Base-by-base conservation (phyloP, 345 rosid species). In the Carallia pectinifolia region DNA sequence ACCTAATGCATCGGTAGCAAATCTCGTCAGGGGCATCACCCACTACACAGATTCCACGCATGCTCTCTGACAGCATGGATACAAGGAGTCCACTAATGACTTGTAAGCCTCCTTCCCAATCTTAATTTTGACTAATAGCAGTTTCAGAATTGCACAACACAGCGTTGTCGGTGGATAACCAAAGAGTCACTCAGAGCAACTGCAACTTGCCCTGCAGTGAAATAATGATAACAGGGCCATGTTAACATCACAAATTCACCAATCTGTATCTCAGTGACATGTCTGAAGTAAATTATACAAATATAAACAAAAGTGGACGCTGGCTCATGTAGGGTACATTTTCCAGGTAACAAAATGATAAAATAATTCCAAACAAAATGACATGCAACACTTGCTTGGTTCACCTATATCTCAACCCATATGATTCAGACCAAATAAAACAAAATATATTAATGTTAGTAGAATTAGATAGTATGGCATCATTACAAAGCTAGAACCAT, bases 41-140 rank as follows among this genome's bases (percentile, higher is more conserved):
- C 97, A 82, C 86, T 85, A 74, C 86, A 92, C 95, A 84, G 87
- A 86, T 84, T 89, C 92, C 98, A 85, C 90, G 91, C 96, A 92
- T 95, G 91, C 97, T 95, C 92, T 92, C 94, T 78, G 84, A 97
- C 91, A 95, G 99, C 97, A 95, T 92, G 92, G 97, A 88, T 90
- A 81, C 97, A 88, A 79, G 69, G 80, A 67, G 76, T 55, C 83
- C 92, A 69, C 74, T 69, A 82, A 80, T 76, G 23, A 73, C 59
- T 64, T 47, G 74, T 65, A 55, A 70, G 62, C 74, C 69, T 74
- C 80, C 83, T 78, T 81, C 75, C 75, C 70, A 65, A 73, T 50
- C 74, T 74, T 47, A 72, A 74, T 66, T 53, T 63, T 23, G 74
- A 78, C 48, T 18, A 59, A 61, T 62, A 72, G 66, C 39, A 70